Evolutionary conservation across 129 eudicot genomes (phyloP).

Genomic region (Artemisia annua): DNA sequence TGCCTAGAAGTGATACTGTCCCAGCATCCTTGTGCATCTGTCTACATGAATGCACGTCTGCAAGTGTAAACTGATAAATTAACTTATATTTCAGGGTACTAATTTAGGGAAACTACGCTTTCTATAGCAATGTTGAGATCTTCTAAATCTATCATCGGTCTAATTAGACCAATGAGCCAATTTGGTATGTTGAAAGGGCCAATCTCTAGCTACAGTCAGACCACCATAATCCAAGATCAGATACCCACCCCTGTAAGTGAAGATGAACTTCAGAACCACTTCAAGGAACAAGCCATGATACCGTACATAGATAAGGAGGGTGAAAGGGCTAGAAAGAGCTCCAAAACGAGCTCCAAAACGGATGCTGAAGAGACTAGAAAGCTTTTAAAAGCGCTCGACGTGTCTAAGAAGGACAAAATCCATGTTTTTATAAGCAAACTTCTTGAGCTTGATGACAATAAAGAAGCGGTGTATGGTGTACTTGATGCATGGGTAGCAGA

Average conservation of each 20-base stretch:
- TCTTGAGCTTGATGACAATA: slow-evolving; percentile 52
- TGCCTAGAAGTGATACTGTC: not conserved
- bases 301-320: slow-evolving; percentile 13
- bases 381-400: slow-evolving; percentile 34
- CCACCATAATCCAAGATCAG: slow-evolving; percentile 29
- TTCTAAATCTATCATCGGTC: slow-evolving; percentile 11
- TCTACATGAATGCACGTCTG: too few relatives aligned
- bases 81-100: not conserved
- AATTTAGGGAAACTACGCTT: not conserved
- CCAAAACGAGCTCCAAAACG: slow-evolving; percentile 32
- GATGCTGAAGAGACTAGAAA: slow-evolving; percentile 16
- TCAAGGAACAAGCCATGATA: not conserved
- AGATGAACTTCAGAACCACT: slow-evolving; percentile 16
- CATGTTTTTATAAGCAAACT: slow-evolving; percentile 48
- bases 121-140: slow-evolving; percentile 3
- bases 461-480: slow-evolving; percentile 69
- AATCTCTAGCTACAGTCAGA: slow-evolving; percentile 30
- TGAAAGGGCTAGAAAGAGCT: slow-evolving; percentile 19
- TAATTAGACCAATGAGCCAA: slow-evolving; percentile 35
- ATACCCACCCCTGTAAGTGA: not conserved
- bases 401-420: slow-evolving; percentile 52
- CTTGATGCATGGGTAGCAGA: slow-evolving; percentile 89
- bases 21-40: not conserved
- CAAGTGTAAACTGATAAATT: not conserved
- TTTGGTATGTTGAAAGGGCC: slow-evolving; percentile 26